Evolutionary conservation across 441 rosid genomes (phyloP), one percentile per base, ranked within the genome.

Genomic region (Melastoma candidum): DNA sequence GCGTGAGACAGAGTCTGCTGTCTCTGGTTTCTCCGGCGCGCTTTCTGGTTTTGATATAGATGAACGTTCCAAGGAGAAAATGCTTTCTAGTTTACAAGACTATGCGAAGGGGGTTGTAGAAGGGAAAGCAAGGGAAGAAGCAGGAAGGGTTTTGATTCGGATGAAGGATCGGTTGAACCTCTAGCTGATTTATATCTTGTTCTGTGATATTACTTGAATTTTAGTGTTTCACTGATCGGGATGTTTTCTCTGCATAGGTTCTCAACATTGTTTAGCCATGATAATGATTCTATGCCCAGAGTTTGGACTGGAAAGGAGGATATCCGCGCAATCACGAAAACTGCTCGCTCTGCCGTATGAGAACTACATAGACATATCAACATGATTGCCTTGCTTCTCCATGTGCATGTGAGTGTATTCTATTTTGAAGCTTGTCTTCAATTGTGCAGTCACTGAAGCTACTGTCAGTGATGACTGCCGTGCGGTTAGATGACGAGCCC

Each of bases 231-330:
- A 14, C 27, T 54, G 7, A 46, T 44, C 26, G 44, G 50, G 46
- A 32, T 43, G 26, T 52, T 11, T 26, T 29, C 17, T 58, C 56
- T 60, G 56, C 46, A 12, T 67, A 94, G 99, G 78, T 94, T 94
- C 82, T 69, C 96, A 49, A 75, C 74, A 64, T 64, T 87, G 66
- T 94, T 90, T 60, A 85, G 92, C 79, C 95, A 83, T 66, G 99
- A 90, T 76, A 66, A 94, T 56, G 97, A 94, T 68, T 94, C 99
- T 60, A 90, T 94, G 88, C 97, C 99, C n/a, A 90, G 97, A 48
- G 78, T 94, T 66, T 94, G 99, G 99, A 90, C 87, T 12, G 97
- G 99, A 68, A 83, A 83, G 29, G 99, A 94, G 77, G 97, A 94
- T 70, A 90, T 94, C 69, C 78, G 95, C 66, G 87, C 94, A 55